Evolutionary conservation across 805 yeast genomes (phyloP).

Genomic region (Candida nitratophila): DNA sequence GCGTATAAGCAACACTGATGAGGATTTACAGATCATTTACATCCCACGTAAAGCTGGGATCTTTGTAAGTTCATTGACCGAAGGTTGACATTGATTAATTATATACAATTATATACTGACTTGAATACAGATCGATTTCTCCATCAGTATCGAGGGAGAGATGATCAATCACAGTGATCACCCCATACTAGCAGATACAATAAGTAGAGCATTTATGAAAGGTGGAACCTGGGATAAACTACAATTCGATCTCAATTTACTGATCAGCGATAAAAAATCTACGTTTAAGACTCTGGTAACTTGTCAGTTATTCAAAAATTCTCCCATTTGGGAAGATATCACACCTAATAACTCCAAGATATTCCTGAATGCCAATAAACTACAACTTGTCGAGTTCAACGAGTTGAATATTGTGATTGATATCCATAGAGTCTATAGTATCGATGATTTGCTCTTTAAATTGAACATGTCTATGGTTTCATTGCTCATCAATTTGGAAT

Average conservation of each 20-base stretch:
- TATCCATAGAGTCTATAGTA: too few relatives aligned
- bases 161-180: neutral
- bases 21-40: neutral
- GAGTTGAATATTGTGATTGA: neutral
- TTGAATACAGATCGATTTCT: neutral
- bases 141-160: neutral
- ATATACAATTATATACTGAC: too few relatives aligned
- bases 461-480: conserved; percentile 21
- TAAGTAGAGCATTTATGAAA: neutral
- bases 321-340: neutral
- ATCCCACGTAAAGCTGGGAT: neutral
- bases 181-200: neutral
- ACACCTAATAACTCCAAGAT: neutral
- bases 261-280: neutral
- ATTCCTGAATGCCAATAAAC: conserved; percentile 9
- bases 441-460: neutral
- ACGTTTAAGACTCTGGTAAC: neutral
- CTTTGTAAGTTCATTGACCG: neutral
- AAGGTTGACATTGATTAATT: neutral
- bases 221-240: neutral
- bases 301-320: neutral
- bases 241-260: neutral
- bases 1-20: neutral
- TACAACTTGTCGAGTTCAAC: neutral
- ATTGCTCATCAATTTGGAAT: conserved; percentile 16